Conservation (phyloP, 768 basidiomycete genomes). For the Trichaptum fuscoviolaceum region DNA sequence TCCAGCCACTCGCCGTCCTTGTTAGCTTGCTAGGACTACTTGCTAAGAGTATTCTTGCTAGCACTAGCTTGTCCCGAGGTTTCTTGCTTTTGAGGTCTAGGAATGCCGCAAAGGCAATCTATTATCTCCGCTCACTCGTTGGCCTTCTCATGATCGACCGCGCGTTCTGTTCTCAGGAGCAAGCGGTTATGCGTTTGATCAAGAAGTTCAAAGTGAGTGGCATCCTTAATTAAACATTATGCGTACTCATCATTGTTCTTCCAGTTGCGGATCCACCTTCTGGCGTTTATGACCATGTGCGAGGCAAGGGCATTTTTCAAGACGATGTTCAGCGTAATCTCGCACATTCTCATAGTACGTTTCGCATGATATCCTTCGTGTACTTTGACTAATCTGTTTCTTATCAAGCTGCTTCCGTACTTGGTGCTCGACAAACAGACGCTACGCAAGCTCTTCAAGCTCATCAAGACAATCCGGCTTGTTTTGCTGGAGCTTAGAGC, state of each 20-base stretch:
- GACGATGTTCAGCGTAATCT: not conserved
- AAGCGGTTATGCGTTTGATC: not conserved
- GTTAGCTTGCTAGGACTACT: not conserved
- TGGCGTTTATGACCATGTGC: not conserved
- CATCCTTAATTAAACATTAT: not conserved
- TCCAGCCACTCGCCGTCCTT: not conserved
- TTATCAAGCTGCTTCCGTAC: not conserved
- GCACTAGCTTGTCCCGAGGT: not conserved
- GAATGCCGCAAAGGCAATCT: not conserved
- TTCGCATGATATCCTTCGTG: not conserved
- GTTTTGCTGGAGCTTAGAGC: not conserved
- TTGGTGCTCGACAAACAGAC: not conserved
- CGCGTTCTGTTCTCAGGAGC: not conserved
- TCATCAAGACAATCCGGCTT: not conserved
- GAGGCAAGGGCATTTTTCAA: not conserved
- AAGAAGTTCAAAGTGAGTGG: not conserved
- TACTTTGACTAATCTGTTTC: not conserved
- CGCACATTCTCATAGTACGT: not conserved
- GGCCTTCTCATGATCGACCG: not conserved
- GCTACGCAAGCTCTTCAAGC: not conserved
- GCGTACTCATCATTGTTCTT: not conserved
- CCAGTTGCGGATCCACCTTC: not conserved
- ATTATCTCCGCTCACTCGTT: not conserved
- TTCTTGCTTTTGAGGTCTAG: not conserved
- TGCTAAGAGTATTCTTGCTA: not conserved